Evolutionary conservation across 805 yeast species (phyloP).

Genomic region (Geotrichum ghanense): DNA sequence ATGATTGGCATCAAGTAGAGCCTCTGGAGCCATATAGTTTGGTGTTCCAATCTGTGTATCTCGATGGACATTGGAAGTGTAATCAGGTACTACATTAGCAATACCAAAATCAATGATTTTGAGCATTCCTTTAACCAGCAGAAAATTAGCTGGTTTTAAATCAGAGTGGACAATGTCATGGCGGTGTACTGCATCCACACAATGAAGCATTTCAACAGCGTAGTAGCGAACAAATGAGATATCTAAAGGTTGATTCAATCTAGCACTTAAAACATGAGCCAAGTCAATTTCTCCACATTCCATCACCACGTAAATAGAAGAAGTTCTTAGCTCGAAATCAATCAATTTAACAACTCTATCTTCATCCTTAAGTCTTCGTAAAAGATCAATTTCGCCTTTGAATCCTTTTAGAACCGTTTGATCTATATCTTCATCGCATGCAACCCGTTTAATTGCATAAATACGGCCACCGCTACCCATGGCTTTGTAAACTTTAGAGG

Average conservation of each 20-base stretch:
- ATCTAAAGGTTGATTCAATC: conserved; percentile 44
- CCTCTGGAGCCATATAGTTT: conserved; percentile 97
- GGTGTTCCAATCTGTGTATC: conserved; percentile 93
- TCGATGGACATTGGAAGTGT: conserved; percentile 80
- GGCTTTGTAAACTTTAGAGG: conserved; percentile 82
- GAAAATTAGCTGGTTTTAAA: conserved; percentile 46
- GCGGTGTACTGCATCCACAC: conserved; percentile 80
- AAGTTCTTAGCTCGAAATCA: conserved; percentile 59
- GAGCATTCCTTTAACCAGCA: conserved; percentile 61
- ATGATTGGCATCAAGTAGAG: conserved; percentile 51
- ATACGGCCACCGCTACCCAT: conserved; percentile 42
- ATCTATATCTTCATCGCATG: conserved; percentile 68
- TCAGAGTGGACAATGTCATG: conserved; percentile 81
- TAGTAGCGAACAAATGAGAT: conserved; percentile 70
- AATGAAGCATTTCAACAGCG: conserved; percentile 63
- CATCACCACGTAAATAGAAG: conserved; percentile 66
- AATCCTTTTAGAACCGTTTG: conserved; percentile 63
- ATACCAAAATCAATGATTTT: conserved; percentile 89
- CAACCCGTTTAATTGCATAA: conserved; percentile 74
- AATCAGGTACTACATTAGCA: conserved; percentile 86
- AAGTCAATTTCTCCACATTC: conserved; percentile 91
- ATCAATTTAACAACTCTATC: conserved; percentile 68
- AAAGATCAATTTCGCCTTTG: conserved; percentile 79
- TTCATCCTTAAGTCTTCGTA: conserved; percentile 46
- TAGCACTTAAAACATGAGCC: conserved; percentile 61